Base-by-base conservation (phyloP, 2,329 filamentous ascomycete species). In the Monosporascus cannonballus region DNA sequence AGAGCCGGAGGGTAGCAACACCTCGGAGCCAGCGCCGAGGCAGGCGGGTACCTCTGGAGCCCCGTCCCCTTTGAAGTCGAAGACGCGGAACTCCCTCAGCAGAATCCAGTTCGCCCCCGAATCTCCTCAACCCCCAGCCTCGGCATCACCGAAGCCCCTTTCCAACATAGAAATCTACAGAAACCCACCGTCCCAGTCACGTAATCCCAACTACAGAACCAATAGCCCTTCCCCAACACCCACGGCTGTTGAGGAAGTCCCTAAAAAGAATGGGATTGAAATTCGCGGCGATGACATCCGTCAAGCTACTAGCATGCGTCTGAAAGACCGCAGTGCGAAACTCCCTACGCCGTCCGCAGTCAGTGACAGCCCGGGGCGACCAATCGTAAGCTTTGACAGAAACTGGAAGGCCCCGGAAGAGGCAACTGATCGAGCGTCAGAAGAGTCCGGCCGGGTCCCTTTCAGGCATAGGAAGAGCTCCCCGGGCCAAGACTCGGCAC, bases 381-480 rank as follows among this genome's bases (percentile, higher is more conserved):
- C 93, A 58, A 97, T 97, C 77, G 93, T 97, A 78, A 97, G 93
- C 80, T 97, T 97, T 79, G 83, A 96, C 73, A 82, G 82, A 65
- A 82, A 87, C 68, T 96, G 90, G 85, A 87, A 84, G 77, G 81
- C 84, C 67, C 82, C 81, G 68, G 84, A 88, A 68, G 77, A 81
- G 76, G 77, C 76, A 71, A 78, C 87, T 78, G 86, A 90, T 83
- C 72, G 82, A 75, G 87, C 86, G 71, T 75, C 80, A 73, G 76
- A 78, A 69, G 74, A 75, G 71, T 59, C 64, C 58, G 57, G 54
- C 61, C 62, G 64, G 59, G 51, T 60, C 56, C 63, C 62, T 62
- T 57, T 64, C 63, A 64, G 69, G 63, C 55, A 57, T 58, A 52
- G 61, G 59, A 60, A 66, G 61, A 59, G 62, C 56, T 59, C 54